These are phyloP conservation scores for Auriculariales sp. DNA, from an alignment of 768 basidiomycete genomes.

Conservation along the genomic window DNA sequence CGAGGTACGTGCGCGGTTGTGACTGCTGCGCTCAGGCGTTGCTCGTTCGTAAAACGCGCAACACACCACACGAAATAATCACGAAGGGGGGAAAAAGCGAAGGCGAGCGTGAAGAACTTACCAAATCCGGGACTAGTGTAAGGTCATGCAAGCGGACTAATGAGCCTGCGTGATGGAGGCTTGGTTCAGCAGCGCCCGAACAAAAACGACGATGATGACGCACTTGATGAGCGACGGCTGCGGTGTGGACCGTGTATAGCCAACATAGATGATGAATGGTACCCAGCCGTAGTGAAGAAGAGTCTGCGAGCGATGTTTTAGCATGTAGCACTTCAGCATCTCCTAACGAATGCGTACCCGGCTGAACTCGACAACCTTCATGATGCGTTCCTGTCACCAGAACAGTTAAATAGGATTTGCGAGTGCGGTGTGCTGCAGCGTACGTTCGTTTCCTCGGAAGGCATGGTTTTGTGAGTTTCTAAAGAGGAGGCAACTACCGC, in stretches of 20 bases:
- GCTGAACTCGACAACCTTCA: slow-evolving; percentile 65
- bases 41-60: too few species aligned
- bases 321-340: neutral
- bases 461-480: too few species aligned
- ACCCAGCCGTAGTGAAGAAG: slow-evolving; percentile 93
- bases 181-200: neutral
- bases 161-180: slow-evolving; percentile 39
- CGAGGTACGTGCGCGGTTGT: too few species aligned
- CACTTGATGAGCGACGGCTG: slow-evolving; percentile 93
- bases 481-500: too few species aligned
- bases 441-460: slow-evolving; percentile 86
- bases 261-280: slow-evolving; percentile 90
- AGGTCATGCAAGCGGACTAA: slow-evolving; percentile 79
- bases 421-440: slow-evolving; percentile 4
- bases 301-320: slow-evolving; percentile 39
- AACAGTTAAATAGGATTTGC: slow-evolving; percentile 11
- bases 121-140: neutral
- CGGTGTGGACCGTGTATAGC: slow-evolving; percentile 83
- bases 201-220: slow-evolving; percentile 31
- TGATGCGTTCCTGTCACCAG: slow-evolving; percentile 57
- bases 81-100: neutral
- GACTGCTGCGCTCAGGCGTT: too few species aligned
- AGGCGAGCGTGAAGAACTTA: neutral
- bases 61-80: slow-evolving; percentile 10
- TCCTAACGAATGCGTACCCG: slow-evolving; percentile 47